These are phyloP conservation scores for Zygoascus biomembranicola DNA, from an alignment of 805 yeast species.

Conservation along the genomic window DNA sequence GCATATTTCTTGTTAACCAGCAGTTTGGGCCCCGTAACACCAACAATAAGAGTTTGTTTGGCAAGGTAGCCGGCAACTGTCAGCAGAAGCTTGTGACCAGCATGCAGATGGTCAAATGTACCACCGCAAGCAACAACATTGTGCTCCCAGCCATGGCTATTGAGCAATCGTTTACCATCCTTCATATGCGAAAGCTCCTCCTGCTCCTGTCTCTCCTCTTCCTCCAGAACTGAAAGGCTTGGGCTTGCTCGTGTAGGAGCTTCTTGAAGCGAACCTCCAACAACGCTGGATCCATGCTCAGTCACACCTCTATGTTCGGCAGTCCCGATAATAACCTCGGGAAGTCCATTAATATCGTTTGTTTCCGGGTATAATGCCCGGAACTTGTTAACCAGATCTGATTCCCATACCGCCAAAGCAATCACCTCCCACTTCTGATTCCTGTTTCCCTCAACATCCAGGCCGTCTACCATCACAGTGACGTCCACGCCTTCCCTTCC, in stretches of 20 bases:
- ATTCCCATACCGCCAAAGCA: slow-evolving; percentile 22
- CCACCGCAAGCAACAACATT: slow-evolving; percentile 66
- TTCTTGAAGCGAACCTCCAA: background rate
- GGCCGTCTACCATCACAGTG: slow-evolving; percentile 27
- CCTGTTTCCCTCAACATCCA: slow-evolving; percentile 19
- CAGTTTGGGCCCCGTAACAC: slow-evolving; percentile 71
- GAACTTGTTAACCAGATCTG: slow-evolving; percentile 13
- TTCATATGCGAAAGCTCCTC: slow-evolving; percentile 8
- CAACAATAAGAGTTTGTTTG: slow-evolving; percentile 52
- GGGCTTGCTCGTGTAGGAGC: background rate
- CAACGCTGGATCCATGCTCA: background rate
- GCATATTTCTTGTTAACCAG: slow-evolving; percentile 67
- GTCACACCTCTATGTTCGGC: background rate
- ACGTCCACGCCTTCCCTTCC: slow-evolving; percentile 17
- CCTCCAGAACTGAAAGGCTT: background rate
- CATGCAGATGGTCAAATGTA: slow-evolving; percentile 93
- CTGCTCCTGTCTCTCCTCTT: slow-evolving; percentile 5
- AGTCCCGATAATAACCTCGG: slow-evolving; percentile 17
- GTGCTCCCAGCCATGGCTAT: slow-evolving; percentile 11
- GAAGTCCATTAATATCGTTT: slow-evolving; percentile 14
- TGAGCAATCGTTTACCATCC: slow-evolving; percentile 10
- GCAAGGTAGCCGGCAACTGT: slow-evolving; percentile 65
- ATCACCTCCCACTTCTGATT: slow-evolving; percentile 28
- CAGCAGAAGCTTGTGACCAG: slow-evolving; percentile 83
- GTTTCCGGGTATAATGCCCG: slow-evolving; percentile 15